Base-by-base conservation (phyloP, 305 asterid genomes). In the Fraxinus ornus region DNA sequence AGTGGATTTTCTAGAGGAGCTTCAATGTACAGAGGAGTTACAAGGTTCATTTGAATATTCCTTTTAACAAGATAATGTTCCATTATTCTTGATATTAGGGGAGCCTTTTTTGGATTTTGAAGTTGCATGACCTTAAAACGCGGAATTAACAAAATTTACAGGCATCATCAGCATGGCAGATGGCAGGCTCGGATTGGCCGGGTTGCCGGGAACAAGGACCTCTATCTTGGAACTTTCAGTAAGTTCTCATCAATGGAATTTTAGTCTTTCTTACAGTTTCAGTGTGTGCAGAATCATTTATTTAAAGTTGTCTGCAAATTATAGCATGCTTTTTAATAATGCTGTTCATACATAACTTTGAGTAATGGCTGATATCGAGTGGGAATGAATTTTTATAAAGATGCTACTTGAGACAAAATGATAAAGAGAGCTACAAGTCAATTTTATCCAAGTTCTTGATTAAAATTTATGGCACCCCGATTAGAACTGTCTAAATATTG, bases 171-270 rank as follows among this genome's bases (percentile, higher is more conserved):
- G 79, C 98, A 95, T 82, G 98, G 98, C 32, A 90, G 98, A 81
- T 94, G 98, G 98, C 98, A 94, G 75, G 98, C 98, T 2, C 84
- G 98, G 83, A 94, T 94, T 24, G 98, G 98, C 78, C 94, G 98
- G 12, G 98, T 95, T 3, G 98, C 98, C 0, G 98, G 98, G 13
- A 95, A 95, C 86, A 95, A 95, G 80, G 98, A 95, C 83, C 95
- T 95, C 39, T 95, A 95, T 87, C 94, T 95, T 3, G 98, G 98
- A 82, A 95, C 98, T 30, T 95, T 95, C 88, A 90, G 98, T 95
- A 86, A 87, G 93, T 87, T 10, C 19, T 71, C 28, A 26, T 37
- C 3, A 28, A 22, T 78, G 44, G 2, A 7, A 2, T 70, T 49
- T n/a, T 36, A 71, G n/a, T 15, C 60, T 68, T 64, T 82, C 9